Percentiles rank a stretch among this genome's conserved stretches.
These are phyloP conservation scores for Apophysomyces ossiformis DNA, from an alignment of 371 early-diverging fungal genomes.

Conservation along the genomic window DNA sequence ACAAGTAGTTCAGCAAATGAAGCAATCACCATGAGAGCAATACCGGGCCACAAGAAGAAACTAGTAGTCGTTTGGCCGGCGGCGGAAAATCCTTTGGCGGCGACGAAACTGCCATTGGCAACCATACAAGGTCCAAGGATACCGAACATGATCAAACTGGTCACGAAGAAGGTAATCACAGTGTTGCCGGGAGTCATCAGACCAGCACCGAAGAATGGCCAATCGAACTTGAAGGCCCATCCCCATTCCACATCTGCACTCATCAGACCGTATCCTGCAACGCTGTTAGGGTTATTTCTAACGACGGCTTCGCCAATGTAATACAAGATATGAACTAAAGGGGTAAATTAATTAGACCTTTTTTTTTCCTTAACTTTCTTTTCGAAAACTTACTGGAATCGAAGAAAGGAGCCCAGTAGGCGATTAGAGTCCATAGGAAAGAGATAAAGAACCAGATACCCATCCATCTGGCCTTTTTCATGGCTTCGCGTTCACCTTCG, in stretches of 20 bases:
- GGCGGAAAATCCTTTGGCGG: slow-evolving; percentile 37
- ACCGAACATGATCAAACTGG: slow-evolving; percentile 63
- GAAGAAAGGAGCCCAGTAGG: slow-evolving; percentile 66
- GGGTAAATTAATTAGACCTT: not conserved
- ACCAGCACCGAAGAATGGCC: slow-evolving; percentile 76
- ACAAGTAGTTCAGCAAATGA: slow-evolving; percentile 68
- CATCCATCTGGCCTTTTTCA: slow-evolving; percentile 56
- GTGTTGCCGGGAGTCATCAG: slow-evolving; percentile 67
- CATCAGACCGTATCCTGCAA: slow-evolving; percentile 47
- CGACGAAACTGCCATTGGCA: slow-evolving; percentile 42
- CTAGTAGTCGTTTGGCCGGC: slow-evolving; percentile 43
- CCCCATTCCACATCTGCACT: slow-evolving; percentile 63
- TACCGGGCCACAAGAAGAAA: slow-evolving; percentile 78
- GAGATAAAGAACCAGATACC: slow-evolving; percentile 51
- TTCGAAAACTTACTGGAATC: slow-evolving; percentile 34
- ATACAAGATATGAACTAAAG: slow-evolving; percentile 56
- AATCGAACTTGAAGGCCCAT: slow-evolving; percentile 59
- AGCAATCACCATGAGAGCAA: slow-evolving; percentile 70
- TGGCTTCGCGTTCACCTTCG: slow-evolving; percentile 46
- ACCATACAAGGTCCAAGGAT: slow-evolving; percentile 51
- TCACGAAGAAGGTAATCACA: slow-evolving; percentile 59
- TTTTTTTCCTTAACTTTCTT: not conserved
- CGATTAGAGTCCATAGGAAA: slow-evolving; percentile 53
- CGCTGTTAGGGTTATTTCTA: not conserved
- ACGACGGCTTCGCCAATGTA: slow-evolving; percentile 54